phyloP scores from a whole-genome alignment of 176 grass and related monocot species.

The Oryza longistaminata region DNA sequence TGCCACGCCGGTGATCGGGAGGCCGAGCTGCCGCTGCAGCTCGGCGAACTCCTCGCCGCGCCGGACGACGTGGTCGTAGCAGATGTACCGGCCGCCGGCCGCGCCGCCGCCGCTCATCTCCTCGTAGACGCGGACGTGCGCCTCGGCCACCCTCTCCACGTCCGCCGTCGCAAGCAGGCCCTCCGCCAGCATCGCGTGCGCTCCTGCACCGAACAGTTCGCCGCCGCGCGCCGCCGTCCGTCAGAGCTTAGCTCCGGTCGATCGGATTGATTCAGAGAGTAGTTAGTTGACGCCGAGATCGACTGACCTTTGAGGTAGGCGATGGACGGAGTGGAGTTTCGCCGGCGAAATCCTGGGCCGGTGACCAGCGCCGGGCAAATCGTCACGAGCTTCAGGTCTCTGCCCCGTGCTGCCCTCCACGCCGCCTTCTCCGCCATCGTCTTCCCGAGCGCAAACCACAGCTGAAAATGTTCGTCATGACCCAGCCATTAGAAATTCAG shows the following conservation, averaged over 20 bases:
- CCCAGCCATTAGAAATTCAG: neutral
- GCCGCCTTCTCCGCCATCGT: slow-evolving; percentile 94
- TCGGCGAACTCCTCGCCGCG: slow-evolving; percentile 68
- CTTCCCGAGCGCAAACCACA: slow-evolving; percentile 89
- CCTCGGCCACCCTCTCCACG: slow-evolving; percentile 73
- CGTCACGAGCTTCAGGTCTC: slow-evolving; percentile 83
- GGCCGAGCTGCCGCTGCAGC: slow-evolving; percentile 80
- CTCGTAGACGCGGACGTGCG: slow-evolving; percentile 85
- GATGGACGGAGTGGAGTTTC: slow-evolving; percentile 83
- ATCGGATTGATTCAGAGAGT: neutral
- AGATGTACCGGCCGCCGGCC: slow-evolving; percentile 88
- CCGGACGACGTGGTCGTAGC: slow-evolving; percentile 77
- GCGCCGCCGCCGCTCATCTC: slow-evolving; percentile 59
- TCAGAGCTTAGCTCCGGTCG: neutral
- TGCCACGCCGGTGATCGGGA: slow-evolving; percentile 28
- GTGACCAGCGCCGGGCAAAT: slow-evolving; percentile 79
- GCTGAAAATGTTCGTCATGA: slow-evolving; percentile 25
- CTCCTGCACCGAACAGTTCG: slow-evolving; percentile 45
- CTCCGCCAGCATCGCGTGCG: slow-evolving; percentile 64
- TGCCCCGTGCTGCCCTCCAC: slow-evolving; percentile 81
- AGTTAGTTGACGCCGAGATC: too few relatives aligned
- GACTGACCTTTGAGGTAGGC: slow-evolving; percentile 88
- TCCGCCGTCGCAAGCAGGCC: slow-evolving; percentile 76
- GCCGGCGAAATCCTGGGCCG: slow-evolving; percentile 71
- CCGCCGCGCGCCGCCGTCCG: neutral